Conservation (phyloP, 2,329 filamentous ascomycete species). For the Grosmannia huntii region DNA sequence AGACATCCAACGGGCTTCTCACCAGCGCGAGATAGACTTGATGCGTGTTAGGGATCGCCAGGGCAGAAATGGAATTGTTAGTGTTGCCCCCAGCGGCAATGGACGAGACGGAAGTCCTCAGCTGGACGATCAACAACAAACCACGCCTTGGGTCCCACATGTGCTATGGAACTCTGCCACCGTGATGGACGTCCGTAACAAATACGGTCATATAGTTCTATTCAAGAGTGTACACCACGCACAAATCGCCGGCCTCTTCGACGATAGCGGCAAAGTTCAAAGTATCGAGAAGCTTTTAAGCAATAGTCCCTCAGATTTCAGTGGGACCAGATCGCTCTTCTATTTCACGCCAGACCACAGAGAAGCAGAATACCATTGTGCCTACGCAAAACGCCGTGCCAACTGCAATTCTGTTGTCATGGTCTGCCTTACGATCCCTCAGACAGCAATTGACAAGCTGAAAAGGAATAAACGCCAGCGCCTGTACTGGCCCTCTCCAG, state of each 20-base stretch:
- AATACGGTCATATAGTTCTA: not conserved
- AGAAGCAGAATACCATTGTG: not conserved
- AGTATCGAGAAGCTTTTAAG: not conserved
- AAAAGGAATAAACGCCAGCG: not conserved
- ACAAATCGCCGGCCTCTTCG: not conserved
- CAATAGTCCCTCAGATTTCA: not conserved
- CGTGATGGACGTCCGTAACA: too few species aligned
- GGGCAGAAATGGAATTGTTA: too few species aligned
- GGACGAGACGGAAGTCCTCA: too few species aligned
- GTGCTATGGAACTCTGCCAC: too few species aligned
- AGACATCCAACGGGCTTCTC: not conserved
- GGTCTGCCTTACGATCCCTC: not conserved
- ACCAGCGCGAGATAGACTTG: not conserved
- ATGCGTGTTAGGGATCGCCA: too few species aligned
- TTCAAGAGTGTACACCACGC: not conserved
- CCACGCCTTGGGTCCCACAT: not conserved
- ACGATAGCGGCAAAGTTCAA: not conserved
- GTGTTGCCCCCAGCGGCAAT: too few species aligned
- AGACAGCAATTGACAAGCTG: not conserved
- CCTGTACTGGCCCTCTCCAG: not conserved
- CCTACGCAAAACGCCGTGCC: not conserved
- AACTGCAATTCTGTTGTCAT: not conserved
- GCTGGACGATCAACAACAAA: too few species aligned
- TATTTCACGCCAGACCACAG: not conserved
- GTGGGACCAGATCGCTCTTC: not conserved